Conservation (phyloP, 352 stramenopile genomes). For the Pythium insidiosum region DNA sequence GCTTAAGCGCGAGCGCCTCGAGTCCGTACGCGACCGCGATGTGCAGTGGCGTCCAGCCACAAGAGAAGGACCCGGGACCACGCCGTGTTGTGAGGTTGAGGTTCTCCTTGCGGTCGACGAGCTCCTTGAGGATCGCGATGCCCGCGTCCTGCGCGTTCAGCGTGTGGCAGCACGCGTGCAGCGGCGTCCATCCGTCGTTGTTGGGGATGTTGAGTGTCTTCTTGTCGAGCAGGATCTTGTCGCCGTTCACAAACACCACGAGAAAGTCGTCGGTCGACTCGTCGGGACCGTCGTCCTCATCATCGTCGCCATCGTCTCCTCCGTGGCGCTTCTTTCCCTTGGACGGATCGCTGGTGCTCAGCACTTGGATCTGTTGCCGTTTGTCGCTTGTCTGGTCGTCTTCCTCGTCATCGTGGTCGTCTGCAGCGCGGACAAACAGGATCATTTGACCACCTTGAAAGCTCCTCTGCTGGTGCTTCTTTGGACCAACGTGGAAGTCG, state of each 20-base stretch:
- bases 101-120: slow-evolving; percentile 45
- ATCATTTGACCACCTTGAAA: slow-evolving; percentile 63
- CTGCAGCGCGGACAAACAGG: slow-evolving; percentile 43
- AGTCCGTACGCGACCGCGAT: slow-evolving; percentile 75
- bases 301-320: no score
- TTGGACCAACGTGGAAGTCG: slow-evolving; percentile 73
- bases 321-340: slow-evolving; percentile 5
- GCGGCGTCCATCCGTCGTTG: slow-evolving; percentile 71
- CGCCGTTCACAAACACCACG: slow-evolving; percentile 53
- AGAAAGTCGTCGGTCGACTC: slow-evolving; percentile 43
- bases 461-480: slow-evolving; percentile 31
- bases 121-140: slow-evolving; percentile 61
- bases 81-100: slow-evolving; percentile 58
- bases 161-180: slow-evolving; percentile 72
- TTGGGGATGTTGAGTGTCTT: slow-evolving; percentile 57
- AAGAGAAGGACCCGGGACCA: slow-evolving; percentile 67
- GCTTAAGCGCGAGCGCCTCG: slow-evolving; percentile 56
- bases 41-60: slow-evolving; percentile 69
- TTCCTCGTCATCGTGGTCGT: slow-evolving; percentile 16
- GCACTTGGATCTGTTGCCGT: slow-evolving; percentile 7
- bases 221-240: slow-evolving; percentile 70
- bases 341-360: slow-evolving; percentile 5
- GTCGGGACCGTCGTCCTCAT: slow-evolving; percentile 13
- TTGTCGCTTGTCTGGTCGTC: slow-evolving; percentile 16
- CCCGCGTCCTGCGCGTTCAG: slow-evolving; percentile 62